Evolutionary conservation across 2,329 filamentous ascomycete species (phyloP).

Genomic region (Rutstroemia sydowiana): DNA sequence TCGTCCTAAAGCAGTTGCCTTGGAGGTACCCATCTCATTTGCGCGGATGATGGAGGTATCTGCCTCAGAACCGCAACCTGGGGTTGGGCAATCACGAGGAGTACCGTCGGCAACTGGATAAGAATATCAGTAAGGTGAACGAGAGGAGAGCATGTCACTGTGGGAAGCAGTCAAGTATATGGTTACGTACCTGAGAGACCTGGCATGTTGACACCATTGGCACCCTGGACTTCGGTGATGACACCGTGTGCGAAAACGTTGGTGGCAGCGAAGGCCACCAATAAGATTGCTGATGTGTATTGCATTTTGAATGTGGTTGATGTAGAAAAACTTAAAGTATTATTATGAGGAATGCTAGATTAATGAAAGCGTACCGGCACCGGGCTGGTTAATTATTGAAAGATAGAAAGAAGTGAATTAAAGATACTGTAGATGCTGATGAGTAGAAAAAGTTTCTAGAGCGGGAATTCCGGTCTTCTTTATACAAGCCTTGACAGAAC

Average conservation of each 20-base stretch:
- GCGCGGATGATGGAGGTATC: constrained; percentile 65
- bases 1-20: constrained; percentile 54
- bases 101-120: constrained; percentile 52
- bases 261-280: constrained; percentile 38
- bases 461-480: constrained; percentile 10
- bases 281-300: constrained; percentile 39
- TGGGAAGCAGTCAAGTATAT: neutral
- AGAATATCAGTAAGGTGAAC: constrained; percentile 13
- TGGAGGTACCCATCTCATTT: constrained; percentile 46
- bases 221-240: constrained; percentile 47
- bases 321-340: constrained; percentile 1
- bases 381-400: constrained; percentile 21
- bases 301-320: constrained; percentile 36
- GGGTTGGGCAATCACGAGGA: constrained; percentile 57
- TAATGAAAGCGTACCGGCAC: constrained; percentile 20
- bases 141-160: constrained; percentile 9
- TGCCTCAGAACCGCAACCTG: constrained; percentile 56
- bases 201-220: constrained; percentile 56
- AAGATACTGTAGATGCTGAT: constrained; percentile 21
- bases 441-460: constrained; percentile 18
- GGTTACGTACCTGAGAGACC: constrained; percentile 42
- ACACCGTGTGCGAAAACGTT: constrained; percentile 51
- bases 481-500: constrained; percentile 20
- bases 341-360: constrained; percentile 11
- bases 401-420: constrained; percentile 10